Evolutionary conservation across 805 yeast species (phyloP).

Genomic region (Tetrapisispora pingtungensis): DNA sequence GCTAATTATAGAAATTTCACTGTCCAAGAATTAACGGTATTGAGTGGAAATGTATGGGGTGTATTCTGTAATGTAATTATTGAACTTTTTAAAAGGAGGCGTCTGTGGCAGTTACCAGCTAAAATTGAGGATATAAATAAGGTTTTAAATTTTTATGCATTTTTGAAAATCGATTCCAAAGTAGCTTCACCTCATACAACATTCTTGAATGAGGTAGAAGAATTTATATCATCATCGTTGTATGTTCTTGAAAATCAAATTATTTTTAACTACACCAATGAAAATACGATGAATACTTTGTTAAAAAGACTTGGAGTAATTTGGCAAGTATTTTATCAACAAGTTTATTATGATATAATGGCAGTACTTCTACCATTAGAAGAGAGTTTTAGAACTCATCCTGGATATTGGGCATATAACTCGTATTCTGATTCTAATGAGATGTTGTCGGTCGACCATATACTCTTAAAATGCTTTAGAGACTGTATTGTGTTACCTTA

Average conservation of each 20-base stretch:
- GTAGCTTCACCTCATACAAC: slow-evolving; percentile 17
- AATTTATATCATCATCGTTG: slow-evolving; percentile 29
- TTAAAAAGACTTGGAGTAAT: slow-evolving; percentile 32
- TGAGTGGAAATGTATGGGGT: slow-evolving; percentile 27
- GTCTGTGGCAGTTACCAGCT: slow-evolving; percentile 26
- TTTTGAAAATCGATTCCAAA: slow-evolving; percentile 20
- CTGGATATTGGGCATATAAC: slow-evolving; percentile 24
- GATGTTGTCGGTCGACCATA: slow-evolving; percentile 30
- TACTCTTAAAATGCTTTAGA: slow-evolving; percentile 39
- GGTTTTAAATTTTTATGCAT: slow-evolving; percentile 21
- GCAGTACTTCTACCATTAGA: slow-evolving; percentile 52
- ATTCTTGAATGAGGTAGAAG: slow-evolving; percentile 23
- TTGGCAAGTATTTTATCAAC: slow-evolving; percentile 51
- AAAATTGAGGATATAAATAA: slow-evolving; percentile 25
- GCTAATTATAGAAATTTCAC: slow-evolving; percentile 24
- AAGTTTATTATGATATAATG: slow-evolving; percentile 46
- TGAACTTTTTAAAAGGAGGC: slow-evolving; percentile 22
- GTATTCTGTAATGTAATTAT: slow-evolving; percentile 22
- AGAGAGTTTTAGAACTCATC: slow-evolving; percentile 16
- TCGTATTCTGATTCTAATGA: slow-evolving; percentile 7
- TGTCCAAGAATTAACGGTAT: slow-evolving; percentile 21
- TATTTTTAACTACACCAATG: slow-evolving; percentile 26
- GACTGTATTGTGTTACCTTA: slow-evolving; percentile 45
- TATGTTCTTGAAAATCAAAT: slow-evolving; percentile 31
- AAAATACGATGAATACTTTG: slow-evolving; percentile 29